phyloP scores from a whole-genome alignment of 768 basidiomycete species.

The Leccinum arenicola region DNA sequence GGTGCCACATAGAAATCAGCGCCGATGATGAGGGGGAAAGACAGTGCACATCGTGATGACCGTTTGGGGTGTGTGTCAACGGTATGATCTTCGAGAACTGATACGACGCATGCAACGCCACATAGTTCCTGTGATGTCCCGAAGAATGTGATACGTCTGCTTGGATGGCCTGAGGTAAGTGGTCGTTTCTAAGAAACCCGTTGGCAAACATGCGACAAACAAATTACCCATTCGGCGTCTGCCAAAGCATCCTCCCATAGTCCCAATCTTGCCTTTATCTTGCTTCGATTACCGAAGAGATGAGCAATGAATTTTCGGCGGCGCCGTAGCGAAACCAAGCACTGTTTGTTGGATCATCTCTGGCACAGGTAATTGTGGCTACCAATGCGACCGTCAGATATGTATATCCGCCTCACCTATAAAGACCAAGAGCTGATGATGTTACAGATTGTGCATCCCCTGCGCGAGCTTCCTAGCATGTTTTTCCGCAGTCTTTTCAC shows the following conservation, averaged over 20 bases:
- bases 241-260: constrained; percentile 1
- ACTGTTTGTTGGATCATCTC: neutral
- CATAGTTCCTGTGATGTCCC: constrained; percentile 3
- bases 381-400: too few species aligned
- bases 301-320: neutral
- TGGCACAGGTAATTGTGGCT: too few species aligned
- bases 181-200: neutral
- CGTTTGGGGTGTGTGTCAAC: too few species aligned
- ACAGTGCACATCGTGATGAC: constrained; percentile 21
- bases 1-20: constrained; percentile 73
- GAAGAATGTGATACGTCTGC: neutral
- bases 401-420: constrained; percentile 1
- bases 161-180: constrained; percentile 4
- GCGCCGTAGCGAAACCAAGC: neutral
- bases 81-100: too few species aligned
- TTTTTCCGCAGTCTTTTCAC: constrained; percentile 1
- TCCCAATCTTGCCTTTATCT: neutral
- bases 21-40: constrained; percentile 45
- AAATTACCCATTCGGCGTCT: constrained; percentile 5
- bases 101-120: neutral
- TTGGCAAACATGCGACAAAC: neutral
- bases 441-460: neutral
- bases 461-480: constrained; percentile 10
- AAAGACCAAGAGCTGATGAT: neutral
- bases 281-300: constrained; percentile 12